A percentile compares a stretch with the other conserved stretches of the same genome.
These are phyloP conservation scores for Periconia macrospinosa DNA, from an alignment of 2,329 filamentous ascomycete species.

Conservation along the genomic window DNA sequence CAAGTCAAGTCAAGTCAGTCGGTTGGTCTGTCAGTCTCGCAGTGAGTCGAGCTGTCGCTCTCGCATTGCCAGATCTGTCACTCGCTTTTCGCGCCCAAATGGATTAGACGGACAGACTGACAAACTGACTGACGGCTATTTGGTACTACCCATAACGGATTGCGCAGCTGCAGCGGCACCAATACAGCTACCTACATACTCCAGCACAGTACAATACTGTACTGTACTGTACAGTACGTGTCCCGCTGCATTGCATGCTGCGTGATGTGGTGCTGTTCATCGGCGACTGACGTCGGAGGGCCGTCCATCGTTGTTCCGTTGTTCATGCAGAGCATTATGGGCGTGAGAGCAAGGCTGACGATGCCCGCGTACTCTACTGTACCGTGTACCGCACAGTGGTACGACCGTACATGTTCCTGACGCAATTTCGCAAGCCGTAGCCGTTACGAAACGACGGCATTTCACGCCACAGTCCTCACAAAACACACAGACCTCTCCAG, in stretches of 20 bases:
- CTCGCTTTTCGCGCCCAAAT: conserved; percentile 22
- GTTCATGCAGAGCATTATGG: conserved; percentile 33
- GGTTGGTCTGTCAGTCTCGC: neutral
- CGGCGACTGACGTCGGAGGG: conserved; percentile 23
- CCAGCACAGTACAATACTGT: neutral
- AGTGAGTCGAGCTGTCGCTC: neutral
- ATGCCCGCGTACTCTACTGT: conserved; percentile 15
- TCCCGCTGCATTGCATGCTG: neutral
- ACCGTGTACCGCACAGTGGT: no score
- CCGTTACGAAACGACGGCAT: conserved; percentile 35
- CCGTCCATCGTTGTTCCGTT: conserved; percentile 9
- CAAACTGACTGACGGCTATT: conserved; percentile 22
- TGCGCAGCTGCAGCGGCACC: conserved; percentile 38
- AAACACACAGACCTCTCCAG: no score
- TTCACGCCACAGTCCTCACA: conserved; percentile 24
- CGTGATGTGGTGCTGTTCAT: conserved; percentile 19
- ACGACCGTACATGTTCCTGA: conserved; percentile 39
- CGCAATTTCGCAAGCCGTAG: conserved; percentile 43
- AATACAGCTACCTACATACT: conserved; percentile 14
- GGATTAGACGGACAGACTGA: conserved; percentile 15
- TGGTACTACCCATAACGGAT: conserved; percentile 37
- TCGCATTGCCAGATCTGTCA: conserved; percentile 39
- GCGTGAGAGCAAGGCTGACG: conserved; percentile 40
- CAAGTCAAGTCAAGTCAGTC: no score
- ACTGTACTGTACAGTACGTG: conserved; percentile 2